Percentiles rank a stretch among this genome's conserved stretches.
Evolutionary conservation across 2,329 filamentous ascomycete species (phyloP).

Genomic region (Lasiodiplodia citricola): DNA sequence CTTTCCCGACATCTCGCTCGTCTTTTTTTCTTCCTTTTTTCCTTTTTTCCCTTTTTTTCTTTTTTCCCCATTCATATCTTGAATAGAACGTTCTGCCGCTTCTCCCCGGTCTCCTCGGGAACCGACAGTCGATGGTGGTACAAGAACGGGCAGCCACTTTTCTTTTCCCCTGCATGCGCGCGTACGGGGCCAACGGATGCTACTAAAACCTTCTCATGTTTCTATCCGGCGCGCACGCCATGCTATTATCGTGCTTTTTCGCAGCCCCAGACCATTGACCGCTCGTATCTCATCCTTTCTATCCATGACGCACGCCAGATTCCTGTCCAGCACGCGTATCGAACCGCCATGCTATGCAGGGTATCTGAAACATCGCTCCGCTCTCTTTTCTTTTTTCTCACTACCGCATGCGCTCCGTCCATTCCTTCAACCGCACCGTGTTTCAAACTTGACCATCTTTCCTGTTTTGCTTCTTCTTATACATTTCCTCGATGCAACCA

Average conservation of each 20-base stretch:
- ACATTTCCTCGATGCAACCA: not conserved
- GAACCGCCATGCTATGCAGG: not conserved
- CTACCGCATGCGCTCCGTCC: not conserved
- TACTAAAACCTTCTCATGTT: not conserved
- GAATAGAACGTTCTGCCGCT: not conserved
- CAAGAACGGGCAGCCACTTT: constrained; percentile 1
- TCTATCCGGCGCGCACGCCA: not conserved
- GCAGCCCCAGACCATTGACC: not conserved
- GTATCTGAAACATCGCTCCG: not conserved
- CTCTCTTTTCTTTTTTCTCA: not conserved
- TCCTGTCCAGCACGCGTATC: not conserved
- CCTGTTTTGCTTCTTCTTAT: not conserved
- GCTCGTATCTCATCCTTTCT: not conserved
- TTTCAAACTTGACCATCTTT: not conserved
- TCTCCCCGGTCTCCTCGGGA: not conserved
- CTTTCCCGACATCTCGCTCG: not conserved
- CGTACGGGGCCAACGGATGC: not conserved
- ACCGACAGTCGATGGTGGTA: not conserved
- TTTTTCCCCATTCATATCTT: not conserved
- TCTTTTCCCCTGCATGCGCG: constrained; percentile 1
- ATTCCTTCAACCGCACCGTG: not conserved
- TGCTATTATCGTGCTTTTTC: not conserved
- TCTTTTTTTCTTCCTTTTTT: not conserved
- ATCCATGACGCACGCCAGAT: not conserved
- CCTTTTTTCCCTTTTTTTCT: not conserved